These are phyloP conservation scores for Alisma plantagoaquatica DNA, from an alignment of 106 monocot genomes.

Conservation along the genomic window DNA sequence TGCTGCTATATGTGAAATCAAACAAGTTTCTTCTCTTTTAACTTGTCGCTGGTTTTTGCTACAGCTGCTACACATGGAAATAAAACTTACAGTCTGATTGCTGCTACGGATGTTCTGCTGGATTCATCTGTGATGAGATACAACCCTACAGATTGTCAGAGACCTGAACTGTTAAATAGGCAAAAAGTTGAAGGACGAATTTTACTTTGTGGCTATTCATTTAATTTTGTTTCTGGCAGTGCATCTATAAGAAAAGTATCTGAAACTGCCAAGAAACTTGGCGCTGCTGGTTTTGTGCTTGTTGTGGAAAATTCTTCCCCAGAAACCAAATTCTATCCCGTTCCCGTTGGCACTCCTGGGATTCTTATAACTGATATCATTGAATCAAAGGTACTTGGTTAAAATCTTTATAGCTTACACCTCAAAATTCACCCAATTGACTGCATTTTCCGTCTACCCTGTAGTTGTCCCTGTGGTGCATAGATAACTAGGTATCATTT, in stretches of 20 bases:
- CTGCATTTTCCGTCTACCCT: no score
- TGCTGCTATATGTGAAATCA: no score
- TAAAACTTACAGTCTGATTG: constrained; percentile 49
- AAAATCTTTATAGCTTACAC: no score
- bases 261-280: constrained; percentile 77
- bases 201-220: constrained; percentile 92
- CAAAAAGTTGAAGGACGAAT: constrained; percentile 69
- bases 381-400: constrained; percentile 73
- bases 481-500: no score
- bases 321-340: constrained; percentile 84
- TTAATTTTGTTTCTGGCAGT: constrained; percentile 84
- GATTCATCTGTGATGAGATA: constrained; percentile 67
- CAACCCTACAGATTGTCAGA: constrained; percentile 83
- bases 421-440: no score
- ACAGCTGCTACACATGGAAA: constrained; percentile 82
- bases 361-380: constrained; percentile 67
- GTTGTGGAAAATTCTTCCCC: constrained; percentile 83
- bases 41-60: constrained; percentile 1
- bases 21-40: no score
- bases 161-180: constrained; percentile 81
- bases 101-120: constrained; percentile 75
- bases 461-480: no score
- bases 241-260: constrained; percentile 91
- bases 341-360: constrained; percentile 68
- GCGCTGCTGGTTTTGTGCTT: constrained; percentile 88